Evolutionary conservation across 106 monocot genomes (phyloP), one percentile per base, ranked within the genome.

Genomic region (Narthecium ossifragum): DNA sequence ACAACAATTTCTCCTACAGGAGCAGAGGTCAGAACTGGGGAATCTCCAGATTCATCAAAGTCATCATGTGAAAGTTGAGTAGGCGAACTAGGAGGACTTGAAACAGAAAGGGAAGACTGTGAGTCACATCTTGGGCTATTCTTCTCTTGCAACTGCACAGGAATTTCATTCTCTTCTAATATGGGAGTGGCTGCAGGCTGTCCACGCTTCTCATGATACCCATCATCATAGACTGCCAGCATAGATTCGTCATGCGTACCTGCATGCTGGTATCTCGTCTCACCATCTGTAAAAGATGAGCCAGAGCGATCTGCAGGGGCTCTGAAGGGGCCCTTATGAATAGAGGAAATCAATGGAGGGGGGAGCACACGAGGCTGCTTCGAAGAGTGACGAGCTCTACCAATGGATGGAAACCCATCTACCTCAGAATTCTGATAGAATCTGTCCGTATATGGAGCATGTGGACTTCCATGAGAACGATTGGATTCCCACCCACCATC

Each of bases 301-400:
- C 73, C 71, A 61, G 34, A 67, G 13, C 45, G 57, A 8, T 79
- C 73, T 26, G 67, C 5, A 6, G 66, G 51, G 61, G 48, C 45
- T 67, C 83, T 62, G 29, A 82, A 69, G 14, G 71, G 18, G 15
- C 46, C 72, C 55, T 53, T 85, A 23, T 58, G 77, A 10, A 66
- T 38, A 8, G 84, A 88, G 31, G 88, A 70, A 29, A 86, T 57
- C 11, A 70, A 66, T 68, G 84, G 94, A 60, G 94, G 94, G 1
- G 94, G 90, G 36, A 67, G 90, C 13, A 96, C 94, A 46, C 78
- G 94, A 31, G 90, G 94, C 55, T 96, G 94, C 38, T 80, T 77
- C 68, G 76, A 45, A 14, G 78, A 72, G 51, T 86, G 74, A 5
- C 90, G 82, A 29, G 72, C 58, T 63, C 88, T 86, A 20, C 69